Percentiles rank a stretch among this genome's conserved stretches.
These are phyloP conservation scores for Boletus patriciae DNA, from an alignment of 768 basidiomycete genomes.

Conservation along the genomic window DNA sequence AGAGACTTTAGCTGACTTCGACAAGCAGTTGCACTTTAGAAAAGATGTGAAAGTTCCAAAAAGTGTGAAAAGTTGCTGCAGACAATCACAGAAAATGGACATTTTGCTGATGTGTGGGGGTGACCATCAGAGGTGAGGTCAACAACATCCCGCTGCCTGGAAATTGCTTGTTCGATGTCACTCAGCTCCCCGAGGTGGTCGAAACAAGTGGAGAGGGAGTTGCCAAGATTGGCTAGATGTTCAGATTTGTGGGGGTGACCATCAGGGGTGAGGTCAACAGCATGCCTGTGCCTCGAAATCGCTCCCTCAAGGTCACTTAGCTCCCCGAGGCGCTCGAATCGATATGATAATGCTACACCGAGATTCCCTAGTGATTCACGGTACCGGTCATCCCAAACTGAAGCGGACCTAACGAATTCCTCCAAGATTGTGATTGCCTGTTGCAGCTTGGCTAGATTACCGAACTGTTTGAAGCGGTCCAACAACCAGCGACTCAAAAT, in stretches of 20 bases:
- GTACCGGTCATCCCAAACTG: background rate
- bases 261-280: no score
- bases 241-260: no score
- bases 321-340: background rate
- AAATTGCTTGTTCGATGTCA: background rate
- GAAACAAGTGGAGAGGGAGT: background rate
- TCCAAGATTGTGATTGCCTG: background rate
- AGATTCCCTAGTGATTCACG: background rate
- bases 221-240: no score
- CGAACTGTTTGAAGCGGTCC: background rate
- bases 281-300: no score
- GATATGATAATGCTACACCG: background rate
- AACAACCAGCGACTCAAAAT: background rate
- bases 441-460: background rate
- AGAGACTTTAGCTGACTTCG: no score
- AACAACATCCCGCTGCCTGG: background rate
- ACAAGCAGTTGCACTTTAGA: no score
- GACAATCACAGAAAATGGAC: no score
- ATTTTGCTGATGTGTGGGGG: no score
- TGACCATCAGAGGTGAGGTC: background rate
- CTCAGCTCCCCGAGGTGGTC: background rate
- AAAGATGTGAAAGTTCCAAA: no score
- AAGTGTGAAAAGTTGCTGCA: no score
- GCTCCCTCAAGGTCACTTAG: background rate
- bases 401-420: no score